Conservation (phyloP, 495 filamentous ascomycete genomes). For the Arthonia radiata region DNA sequence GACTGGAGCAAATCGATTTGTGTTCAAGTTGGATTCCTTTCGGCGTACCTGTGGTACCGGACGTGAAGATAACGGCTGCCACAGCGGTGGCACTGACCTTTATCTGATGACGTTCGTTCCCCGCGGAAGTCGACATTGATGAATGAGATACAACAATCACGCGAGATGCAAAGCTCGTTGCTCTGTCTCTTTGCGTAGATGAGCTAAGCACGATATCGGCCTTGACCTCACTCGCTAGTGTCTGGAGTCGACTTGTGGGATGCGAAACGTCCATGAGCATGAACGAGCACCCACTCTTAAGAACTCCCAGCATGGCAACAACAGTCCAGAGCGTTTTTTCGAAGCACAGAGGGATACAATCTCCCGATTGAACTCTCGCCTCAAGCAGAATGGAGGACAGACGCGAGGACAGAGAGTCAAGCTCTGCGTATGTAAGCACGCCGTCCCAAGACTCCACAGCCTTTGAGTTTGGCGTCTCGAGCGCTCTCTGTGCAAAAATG, state of each 20-base stretch:
- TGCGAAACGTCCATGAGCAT: neutral
- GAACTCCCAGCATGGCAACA: neutral
- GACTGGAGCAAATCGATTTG: neutral
- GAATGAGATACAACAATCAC: neutral
- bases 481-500: too few relatives aligned
- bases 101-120: neutral
- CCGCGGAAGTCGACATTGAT: neutral
- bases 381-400: too few relatives aligned
- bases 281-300: neutral
- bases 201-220: neutral
- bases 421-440: conserved; percentile 26
- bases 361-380: too few relatives aligned
- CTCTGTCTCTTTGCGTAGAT: neutral
- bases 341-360: neutral
- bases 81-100: neutral
- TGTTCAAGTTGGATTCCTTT: neutral
- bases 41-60: neutral
- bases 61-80: neutral
- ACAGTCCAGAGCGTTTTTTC: neutral
- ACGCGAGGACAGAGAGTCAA: conserved; percentile 21
- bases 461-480: too few relatives aligned
- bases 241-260: neutral
- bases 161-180: neutral
- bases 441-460: conserved; percentile 36
- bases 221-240: neutral